phyloP scores from a whole-genome alignment of 306 rosid genomes.

The Oemleria cerasiformis region DNA sequence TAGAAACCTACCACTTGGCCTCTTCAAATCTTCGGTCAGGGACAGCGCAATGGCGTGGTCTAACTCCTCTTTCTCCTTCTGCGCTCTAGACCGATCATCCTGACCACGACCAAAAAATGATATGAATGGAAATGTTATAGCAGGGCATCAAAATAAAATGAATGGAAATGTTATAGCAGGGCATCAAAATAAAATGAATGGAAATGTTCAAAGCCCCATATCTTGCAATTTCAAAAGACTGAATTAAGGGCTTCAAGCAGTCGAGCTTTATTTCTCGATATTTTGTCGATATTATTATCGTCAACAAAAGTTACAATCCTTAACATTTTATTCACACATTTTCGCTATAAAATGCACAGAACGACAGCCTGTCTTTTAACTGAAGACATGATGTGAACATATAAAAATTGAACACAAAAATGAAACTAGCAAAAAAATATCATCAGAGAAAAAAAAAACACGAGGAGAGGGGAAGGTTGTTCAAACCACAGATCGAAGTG shows the following conservation, averaged over 20 bases:
- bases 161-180: too few relatives aligned
- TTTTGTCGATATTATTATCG: too few relatives aligned
- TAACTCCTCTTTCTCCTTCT: slow-evolving; percentile 71
- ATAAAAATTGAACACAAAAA: too few relatives aligned
- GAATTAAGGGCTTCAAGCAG: too few relatives aligned
- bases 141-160: not conserved
- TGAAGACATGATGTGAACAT: too few relatives aligned
- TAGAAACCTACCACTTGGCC: slow-evolving; percentile 46
- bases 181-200: not conserved
- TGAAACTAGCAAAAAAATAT: not conserved
- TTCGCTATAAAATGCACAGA: too few relatives aligned
- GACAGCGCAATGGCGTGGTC: slow-evolving; percentile 74
- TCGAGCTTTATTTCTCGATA: too few relatives aligned
- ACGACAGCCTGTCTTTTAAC: too few relatives aligned
- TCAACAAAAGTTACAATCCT: too few relatives aligned
- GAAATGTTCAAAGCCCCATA: not conserved
- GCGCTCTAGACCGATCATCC: slow-evolving; percentile 71
- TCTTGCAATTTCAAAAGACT: not conserved
- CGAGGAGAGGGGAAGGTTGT: not conserved
- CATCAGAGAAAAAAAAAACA: not conserved
- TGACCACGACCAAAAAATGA: slow-evolving; percentile 20
- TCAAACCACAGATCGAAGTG: slow-evolving; percentile 63
- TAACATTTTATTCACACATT: too few relatives aligned
- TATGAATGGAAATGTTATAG: too few relatives aligned
- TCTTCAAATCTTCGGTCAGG: slow-evolving; percentile 63